These are phyloP conservation scores for Arthrocladium fulminans DNA, from an alignment of 2,329 filamentous ascomycete species.

Conservation along the genomic window DNA sequence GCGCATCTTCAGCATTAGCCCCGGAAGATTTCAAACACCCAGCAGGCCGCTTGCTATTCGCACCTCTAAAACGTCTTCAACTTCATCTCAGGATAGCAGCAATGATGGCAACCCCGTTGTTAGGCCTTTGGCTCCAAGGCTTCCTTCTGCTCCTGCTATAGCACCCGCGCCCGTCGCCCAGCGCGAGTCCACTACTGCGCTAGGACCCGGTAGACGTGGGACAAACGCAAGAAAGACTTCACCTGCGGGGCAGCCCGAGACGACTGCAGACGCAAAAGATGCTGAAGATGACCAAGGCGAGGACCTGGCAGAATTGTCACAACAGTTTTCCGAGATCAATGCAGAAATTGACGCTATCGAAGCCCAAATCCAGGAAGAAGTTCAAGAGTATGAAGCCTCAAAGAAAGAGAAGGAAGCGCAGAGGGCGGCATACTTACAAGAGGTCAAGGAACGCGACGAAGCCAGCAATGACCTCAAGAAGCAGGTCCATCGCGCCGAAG, in stretches of 20 bases:
- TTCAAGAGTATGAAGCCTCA: constrained; percentile 58
- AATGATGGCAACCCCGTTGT: constrained; percentile 36
- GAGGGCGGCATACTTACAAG: constrained; percentile 66
- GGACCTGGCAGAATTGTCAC: constrained; percentile 68
- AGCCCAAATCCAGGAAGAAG: constrained; percentile 57
- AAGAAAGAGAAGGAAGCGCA: constrained; percentile 64
- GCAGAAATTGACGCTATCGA: constrained; percentile 75
- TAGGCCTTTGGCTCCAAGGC: constrained; percentile 46
- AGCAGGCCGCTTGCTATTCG: constrained; percentile 76
- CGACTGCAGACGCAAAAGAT: constrained; percentile 17
- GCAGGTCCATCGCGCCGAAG: constrained; percentile 69
- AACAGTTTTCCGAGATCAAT: constrained; percentile 68
- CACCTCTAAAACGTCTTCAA: constrained; percentile 47
- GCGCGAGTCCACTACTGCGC: not conserved
- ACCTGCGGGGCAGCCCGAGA: constrained; percentile 47
- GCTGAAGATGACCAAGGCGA: constrained; percentile 50
- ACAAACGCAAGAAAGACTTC: constrained; percentile 65
- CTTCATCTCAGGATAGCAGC: constrained; percentile 14
- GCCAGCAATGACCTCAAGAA: constrained; percentile 75
- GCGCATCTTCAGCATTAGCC: constrained; percentile 81
- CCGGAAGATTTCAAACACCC: constrained; percentile 84
- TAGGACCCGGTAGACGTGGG: constrained; percentile 46
- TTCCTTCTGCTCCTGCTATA: constrained; percentile 44
- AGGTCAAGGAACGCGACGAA: constrained; percentile 82
- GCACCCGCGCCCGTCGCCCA: not conserved